These are phyloP conservation scores for Globisporangium cylindrosporum DNA, from an alignment of 352 stramenopile species.

Conservation along the genomic window DNA sequence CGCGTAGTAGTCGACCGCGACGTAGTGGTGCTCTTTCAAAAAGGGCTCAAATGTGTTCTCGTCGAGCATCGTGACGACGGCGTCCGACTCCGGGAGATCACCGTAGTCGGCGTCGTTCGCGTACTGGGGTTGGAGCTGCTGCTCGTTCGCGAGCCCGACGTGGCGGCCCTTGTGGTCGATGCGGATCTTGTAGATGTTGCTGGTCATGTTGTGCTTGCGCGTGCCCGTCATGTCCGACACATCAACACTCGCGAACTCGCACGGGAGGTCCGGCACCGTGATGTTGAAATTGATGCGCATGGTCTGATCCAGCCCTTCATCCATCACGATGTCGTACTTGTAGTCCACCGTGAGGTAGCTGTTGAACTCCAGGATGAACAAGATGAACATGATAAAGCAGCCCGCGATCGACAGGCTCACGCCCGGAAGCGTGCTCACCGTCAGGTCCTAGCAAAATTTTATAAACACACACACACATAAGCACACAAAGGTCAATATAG, in stretches of 20 bases:
- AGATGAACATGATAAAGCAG: slow-evolving; percentile 87
- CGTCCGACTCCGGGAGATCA: slow-evolving; percentile 75
- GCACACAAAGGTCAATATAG: not conserved
- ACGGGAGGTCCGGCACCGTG: slow-evolving; percentile 95
- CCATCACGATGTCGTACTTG: slow-evolving; percentile 89
- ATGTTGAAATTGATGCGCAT: slow-evolving; percentile 99
- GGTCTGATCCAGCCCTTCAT: slow-evolving; percentile 80
- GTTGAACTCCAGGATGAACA: slow-evolving; percentile 91
- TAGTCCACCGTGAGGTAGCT: slow-evolving; percentile 84
- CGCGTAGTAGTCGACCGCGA: slow-evolving; percentile 96
- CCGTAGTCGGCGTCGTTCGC: slow-evolving; percentile 62
- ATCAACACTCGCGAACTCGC: slow-evolving; percentile 96
- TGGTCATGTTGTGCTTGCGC: slow-evolving; percentile 97
- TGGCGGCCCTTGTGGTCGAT: slow-evolving; percentile 83
- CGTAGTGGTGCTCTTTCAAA: slow-evolving; percentile 92
- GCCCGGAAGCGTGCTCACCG: slow-evolving; percentile 80
- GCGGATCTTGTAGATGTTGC: slow-evolving; percentile 97
- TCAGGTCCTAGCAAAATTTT: slow-evolving; percentile 55
- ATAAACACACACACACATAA: not conserved
- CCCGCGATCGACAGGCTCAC: slow-evolving; percentile 82
- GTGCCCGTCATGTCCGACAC: slow-evolving; percentile 97
- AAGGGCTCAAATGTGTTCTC: slow-evolving; percentile 91
- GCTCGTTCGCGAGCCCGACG: slow-evolving; percentile 87
- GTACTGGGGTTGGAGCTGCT: slow-evolving; percentile 75
- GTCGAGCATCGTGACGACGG: slow-evolving; percentile 69